A percentile compares a stretch with the other conserved stretches of the same genome.
These are phyloP conservation scores for Pythium dissimile DNA, from an alignment of 352 stramenopile species.

Conservation along the genomic window DNA sequence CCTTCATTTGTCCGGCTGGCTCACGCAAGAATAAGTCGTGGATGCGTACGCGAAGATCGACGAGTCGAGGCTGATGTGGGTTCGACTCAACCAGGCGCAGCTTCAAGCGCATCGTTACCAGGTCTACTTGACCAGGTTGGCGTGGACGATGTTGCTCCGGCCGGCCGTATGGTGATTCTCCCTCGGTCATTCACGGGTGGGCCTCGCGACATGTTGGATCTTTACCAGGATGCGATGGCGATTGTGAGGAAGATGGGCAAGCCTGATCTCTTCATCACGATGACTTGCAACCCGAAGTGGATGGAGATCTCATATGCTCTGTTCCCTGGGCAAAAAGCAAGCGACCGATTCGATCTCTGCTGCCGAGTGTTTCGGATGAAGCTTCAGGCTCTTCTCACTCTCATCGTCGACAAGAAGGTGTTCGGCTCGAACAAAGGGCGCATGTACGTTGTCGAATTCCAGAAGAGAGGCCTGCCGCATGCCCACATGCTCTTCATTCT, in stretches of 20 bases:
- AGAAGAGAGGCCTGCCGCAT: conserved; percentile 41
- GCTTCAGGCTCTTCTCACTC: conserved; percentile 5
- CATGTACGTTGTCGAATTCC: conserved; percentile 35
- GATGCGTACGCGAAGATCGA: conserved; percentile 2
- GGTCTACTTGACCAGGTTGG: not conserved
- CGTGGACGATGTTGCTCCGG: not conserved
- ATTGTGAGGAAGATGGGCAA: conserved; percentile 36
- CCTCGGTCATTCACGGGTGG: conserved; percentile 8
- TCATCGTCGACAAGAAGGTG: conserved; percentile 22
- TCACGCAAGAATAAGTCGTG: not conserved
- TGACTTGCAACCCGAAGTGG: conserved; percentile 49
- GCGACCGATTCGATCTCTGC: conserved; percentile 21
- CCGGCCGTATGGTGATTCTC: not conserved
- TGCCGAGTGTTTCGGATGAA: conserved; percentile 24
- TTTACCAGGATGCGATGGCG: conserved; percentile 35
- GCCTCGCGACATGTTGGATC: conserved; percentile 16
- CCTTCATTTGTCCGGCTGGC: not conserved
- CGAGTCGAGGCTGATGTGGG: not conserved
- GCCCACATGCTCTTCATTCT: conserved; percentile 36
- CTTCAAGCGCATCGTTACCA: not conserved
- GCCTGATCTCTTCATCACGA: conserved; percentile 47
- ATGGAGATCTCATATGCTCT: conserved; percentile 30
- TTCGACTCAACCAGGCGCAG: not conserved
- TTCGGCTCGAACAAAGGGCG: conserved; percentile 24
- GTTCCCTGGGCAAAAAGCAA: not conserved